Base-by-base conservation (phyloP, 2,329 filamentous ascomycete species). In the Beauveria sp. region DNA sequence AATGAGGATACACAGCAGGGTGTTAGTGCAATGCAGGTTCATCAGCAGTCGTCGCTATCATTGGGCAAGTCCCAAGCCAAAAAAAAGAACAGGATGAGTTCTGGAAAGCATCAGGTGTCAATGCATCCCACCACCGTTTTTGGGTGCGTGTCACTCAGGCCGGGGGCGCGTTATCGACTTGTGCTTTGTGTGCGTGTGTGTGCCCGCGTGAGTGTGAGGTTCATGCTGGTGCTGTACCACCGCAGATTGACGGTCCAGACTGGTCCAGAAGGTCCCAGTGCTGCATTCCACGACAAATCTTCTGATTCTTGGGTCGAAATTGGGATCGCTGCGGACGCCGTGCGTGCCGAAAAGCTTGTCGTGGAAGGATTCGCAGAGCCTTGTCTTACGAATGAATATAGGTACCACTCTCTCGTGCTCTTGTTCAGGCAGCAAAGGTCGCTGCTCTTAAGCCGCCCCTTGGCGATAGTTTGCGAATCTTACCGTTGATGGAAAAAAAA, bases 61-160 rank as follows among this genome's bases (percentile, higher is more conserved):
- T 49, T 38, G 43, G 53, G 40, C 40, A 3, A 26, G 14, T n/a
- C 31, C 20, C 28, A 12, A 42, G 22, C 38, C 34, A 38, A 5
- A 34, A 38, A 38, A 16, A 38, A 54, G 14, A 20, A 48, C 28
- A 22, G 12, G n/a, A 52, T 46, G 24, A 5, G 12, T 38, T 38
- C 34, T 38, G 14, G 34, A 38, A 28, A 34, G n/a, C 42, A 50
- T 59, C 45, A 59, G 56, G 56, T 59, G 46, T 50, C 56, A 50
- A 42, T 59, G 56, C 45, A 50, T 26, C 10, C 16, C 28, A n/a
- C 26, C 8, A 14, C 20, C 24, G 31, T 12, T 28, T 31, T 48
- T 7, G 26, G 53, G 40, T 55, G 53, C 53, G 53, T 56, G 42
- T 56, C 42, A 59, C 53, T 31, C 31, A 24, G 34, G 45, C 34